These are phyloP conservation scores for Suhomyces ambrosiae DNA, from an alignment of 1,139 yeast genomes.

Conservation along the genomic window DNA sequence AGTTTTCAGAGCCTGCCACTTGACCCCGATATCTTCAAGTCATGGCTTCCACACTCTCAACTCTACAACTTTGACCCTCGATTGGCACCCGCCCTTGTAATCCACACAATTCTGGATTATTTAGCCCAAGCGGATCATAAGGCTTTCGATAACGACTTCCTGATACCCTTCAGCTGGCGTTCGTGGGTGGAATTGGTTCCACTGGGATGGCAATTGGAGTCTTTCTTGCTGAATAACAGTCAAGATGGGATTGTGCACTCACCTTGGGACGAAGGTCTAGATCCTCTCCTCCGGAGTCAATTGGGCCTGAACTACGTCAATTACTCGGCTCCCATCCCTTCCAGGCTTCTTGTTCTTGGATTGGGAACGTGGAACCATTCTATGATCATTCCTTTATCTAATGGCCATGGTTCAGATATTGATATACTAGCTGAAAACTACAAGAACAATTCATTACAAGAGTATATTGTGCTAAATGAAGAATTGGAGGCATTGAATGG, in stretches of 20 bases:
- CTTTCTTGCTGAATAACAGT: background rate
- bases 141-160: slow-evolving; percentile 8
- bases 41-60: background rate
- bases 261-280: background rate
- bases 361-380: slow-evolving; percentile 9
- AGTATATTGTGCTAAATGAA: too few relatives aligned
- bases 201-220: background rate
- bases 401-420: background rate
- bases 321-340: slow-evolving; percentile 19
- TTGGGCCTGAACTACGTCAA: slow-evolving; percentile 19
- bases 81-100: slow-evolving; percentile 21
- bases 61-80: slow-evolving; percentile 20
- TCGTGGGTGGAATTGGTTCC: slow-evolving; percentile 16
- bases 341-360: slow-evolving; percentile 20
- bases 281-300: background rate
- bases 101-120: slow-evolving; percentile 10
- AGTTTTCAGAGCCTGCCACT: background rate
- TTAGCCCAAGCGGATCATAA: background rate
- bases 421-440: too few relatives aligned
- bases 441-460: too few relatives aligned
- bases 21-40: background rate
- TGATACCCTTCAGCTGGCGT: slow-evolving; percentile 23
- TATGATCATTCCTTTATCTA: background rate
- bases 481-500: too few relatives aligned
- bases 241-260: background rate